Base-by-base conservation (phyloP, 345 rosid genomes). In the Rhizophora apiculata region DNA sequence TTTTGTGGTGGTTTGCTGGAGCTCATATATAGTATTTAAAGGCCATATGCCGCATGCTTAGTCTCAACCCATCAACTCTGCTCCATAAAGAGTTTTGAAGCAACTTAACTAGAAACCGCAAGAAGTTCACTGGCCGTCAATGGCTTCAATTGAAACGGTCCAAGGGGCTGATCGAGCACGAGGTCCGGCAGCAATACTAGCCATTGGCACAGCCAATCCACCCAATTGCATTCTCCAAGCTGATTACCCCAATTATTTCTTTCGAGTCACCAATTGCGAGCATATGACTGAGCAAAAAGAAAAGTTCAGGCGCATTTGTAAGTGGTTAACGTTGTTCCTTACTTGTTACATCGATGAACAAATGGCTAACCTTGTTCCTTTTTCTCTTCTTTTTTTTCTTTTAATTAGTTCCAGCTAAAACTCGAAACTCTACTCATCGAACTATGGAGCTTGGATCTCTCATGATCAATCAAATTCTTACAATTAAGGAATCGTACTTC, bases 171-270 rank as follows among this genome's bases (percentile, higher is more conserved):
- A 71, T 43, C 19, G 68, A 26, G 62, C 74, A 5, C 4, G 26
- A 1, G 68, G 74, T 24, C 68, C 74, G 6, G 68, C 68, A 30
- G 37, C 74, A 67, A 37, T 71, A 36, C 21, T 71, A 0, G 63
- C 68, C 74, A 63, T 71, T 20, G 74, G 74, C 62, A 71, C 62
- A 8, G 62, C 74, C 63, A 71, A 67, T 20, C 74, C 74, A 1
- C 8, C 74, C n/a, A 63, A 71, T n/a, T 71, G 68, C 4, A 62
- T 71, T 1, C 19, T 3, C 15, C 74, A 71, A 39, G 53, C 74
- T 55, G 68, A 71, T 5, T 71, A 71, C 26, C 68, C 74, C 29
- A 63, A 71, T 30, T 71, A 63, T 24, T 71, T 62, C 26, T 71
- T 71, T 37, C 29, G 68, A 21, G 56, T 71, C 68, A 71, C 74